Base-by-base conservation (phyloP, 371 early-diverging fungal species). In the Mortierella sp. region DNA sequence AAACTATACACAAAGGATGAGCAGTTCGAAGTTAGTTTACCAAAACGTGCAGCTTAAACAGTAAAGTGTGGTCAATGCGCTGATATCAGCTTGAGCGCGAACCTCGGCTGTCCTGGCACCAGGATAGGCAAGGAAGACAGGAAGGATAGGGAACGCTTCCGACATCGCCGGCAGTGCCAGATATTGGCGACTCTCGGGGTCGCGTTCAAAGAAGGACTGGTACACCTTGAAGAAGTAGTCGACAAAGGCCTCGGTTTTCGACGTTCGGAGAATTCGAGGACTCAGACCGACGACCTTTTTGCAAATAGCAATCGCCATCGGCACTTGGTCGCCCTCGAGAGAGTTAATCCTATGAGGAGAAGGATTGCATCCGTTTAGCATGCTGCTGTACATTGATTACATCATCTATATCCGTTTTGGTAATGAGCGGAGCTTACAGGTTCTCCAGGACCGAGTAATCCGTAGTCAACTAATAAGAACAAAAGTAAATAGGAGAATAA, bases 251-350 rank as follows among this genome's bases (percentile, higher is more conserved):
- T 83, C 79, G 35, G 83, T 63, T 75, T 88, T 89, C 5, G 89
- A 76, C 60, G 86, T 88, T n/a, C 81, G 71, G 35, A 91, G 75
- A 4, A 93, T 82, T 1, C 88, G 87, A 4, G 91, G 90, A 54
- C 90, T 90, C 2, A 90, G 87, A 14, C 84, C 90, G 43, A 93
- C 87, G 1, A 93, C 10, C 11, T 83, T 78, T 71, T 88, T 89
- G 73, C 91, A 81, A 3, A 89, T 76, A 1, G 76, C 48, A 27
- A 91, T 87, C 1, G 87, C 78, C 76, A 88, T 84, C 3, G 81
- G 55, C 0, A 84, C 68, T 10, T 88, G 82, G 8, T 84, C 81
- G 24, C 63, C 71, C 10, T 75, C 80, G 1, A 84, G 89, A 7
- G 77, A 82, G 44, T 76, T 70, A 21, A 89, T 72, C 21, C 90